Base-by-base conservation (phyloP, 2,329 filamentous ascomycete species). In the Pseudogymnoascus sp. region DNA sequence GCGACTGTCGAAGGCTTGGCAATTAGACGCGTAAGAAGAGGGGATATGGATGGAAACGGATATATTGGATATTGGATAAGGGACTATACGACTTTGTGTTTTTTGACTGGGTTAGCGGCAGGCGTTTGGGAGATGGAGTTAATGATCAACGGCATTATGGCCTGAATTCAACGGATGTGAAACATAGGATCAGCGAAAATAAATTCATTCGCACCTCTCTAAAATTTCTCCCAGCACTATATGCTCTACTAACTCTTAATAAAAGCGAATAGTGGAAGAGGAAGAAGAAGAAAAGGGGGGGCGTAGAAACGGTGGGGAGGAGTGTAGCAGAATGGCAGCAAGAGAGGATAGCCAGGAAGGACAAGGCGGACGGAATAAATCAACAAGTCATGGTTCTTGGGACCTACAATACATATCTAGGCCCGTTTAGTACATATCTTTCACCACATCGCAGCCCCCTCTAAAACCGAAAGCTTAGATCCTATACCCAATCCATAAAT, bases 401-500 rank as follows among this genome's bases (percentile, higher is more conserved):
- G 23, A 52, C 43, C 43, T 52, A 28, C 23, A 28, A 3, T 52
- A 28, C 43, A 31, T 28, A 49, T 52, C 43, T 31, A 16, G 14
- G 7, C 23, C 43, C 23, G 31, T 31, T 52, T 52, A 28, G 43
- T 52, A 52, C 43, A 52, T 6, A 31, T 52, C 23, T 28, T 31
- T 52, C 43, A 52, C 23, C 23, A 7, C 43, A 28, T 28, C 23
- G 43, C 23, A 14, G 6, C 43, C 23, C 43, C 23, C 2, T 11
- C 1, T 7, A 28, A 52, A 31, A 4, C 6, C 8, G 4, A 52
- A 52, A 31, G 14, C 23, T 31, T 52, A 52, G 43, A 52, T 31
- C 43, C 23, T 28, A 37, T 35, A 62, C 40, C 61, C 37, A 63
- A 33, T 38, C 58, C 61, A 45, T 60, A 61, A 45, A 23, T 61